Percentiles rank a stretch among this genome's conserved stretches.
Conservation (phyloP, 345 rosid genomes). For the Bruguiera gymnorhiza region DNA sequence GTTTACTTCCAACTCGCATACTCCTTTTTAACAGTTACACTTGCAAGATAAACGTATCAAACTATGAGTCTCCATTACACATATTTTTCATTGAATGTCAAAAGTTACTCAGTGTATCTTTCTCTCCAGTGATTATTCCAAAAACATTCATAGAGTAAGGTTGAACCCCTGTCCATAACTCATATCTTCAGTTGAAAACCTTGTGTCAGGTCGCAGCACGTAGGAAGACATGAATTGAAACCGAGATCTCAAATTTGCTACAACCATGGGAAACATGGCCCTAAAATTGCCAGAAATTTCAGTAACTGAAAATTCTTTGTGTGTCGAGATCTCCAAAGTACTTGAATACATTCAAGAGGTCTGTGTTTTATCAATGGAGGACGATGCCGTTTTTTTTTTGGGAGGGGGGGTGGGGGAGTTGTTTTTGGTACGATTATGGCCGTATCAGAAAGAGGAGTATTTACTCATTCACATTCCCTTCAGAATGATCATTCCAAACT, state of each 20-base stretch:
- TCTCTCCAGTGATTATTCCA: too few relatives aligned
- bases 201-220: neutral
- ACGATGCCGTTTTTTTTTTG: neutral
- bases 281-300: slow-evolving; percentile 1
- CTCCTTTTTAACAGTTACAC: too few relatives aligned
- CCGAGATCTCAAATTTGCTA: neutral
- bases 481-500: slow-evolving; percentile 59
- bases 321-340: slow-evolving; percentile 15
- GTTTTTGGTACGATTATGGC: slow-evolving; percentile 2
- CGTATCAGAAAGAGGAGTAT: slow-evolving; percentile 7
- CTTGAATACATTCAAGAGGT: slow-evolving; percentile 9
- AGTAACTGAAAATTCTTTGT: neutral
- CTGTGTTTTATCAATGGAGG: slow-evolving; percentile 10
- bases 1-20: too few relatives aligned
- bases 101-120: too few relatives aligned
- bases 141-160: too few relatives aligned
- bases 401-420: neutral
- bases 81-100: too few relatives aligned
- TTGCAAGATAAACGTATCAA: too few relatives aligned
- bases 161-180: too few relatives aligned
- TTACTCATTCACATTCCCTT: slow-evolving; percentile 12
- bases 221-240: neutral
- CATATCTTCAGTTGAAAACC: too few relatives aligned
- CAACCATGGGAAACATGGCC: neutral
- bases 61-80: too few relatives aligned